Percentiles rank a stretch among this genome's conserved stretches.
These are phyloP conservation scores for Penicillium malachiteum DNA, from an alignment of 495 filamentous ascomycete species.

Conservation along the genomic window DNA sequence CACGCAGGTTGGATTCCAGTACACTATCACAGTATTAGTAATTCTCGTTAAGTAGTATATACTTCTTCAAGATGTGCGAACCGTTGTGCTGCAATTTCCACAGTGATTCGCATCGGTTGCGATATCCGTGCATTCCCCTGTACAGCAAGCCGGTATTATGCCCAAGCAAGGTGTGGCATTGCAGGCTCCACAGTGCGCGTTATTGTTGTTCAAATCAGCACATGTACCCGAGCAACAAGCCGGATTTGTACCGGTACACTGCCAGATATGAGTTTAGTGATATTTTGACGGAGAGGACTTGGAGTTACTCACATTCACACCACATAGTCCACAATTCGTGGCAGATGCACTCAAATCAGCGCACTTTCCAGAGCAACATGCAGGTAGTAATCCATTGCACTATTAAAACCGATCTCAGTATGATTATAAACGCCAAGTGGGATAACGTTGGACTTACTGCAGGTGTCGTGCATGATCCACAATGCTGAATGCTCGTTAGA, in stretches of 20 bases:
- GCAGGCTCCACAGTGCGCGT: constrained; percentile 13
- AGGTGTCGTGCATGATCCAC: constrained; percentile 12
- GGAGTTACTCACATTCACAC: constrained; percentile 3
- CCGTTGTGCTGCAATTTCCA: constrained; percentile 12
- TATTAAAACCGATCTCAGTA: background rate
- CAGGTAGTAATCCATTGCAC: constrained; percentile 15
- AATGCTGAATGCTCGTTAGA: constrained; percentile 4
- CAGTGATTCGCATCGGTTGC: constrained; percentile 13
- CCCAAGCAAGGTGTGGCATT: constrained; percentile 8
- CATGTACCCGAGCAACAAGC: constrained; percentile 17
- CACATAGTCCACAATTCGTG: constrained; percentile 16
- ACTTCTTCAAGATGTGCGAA: background rate
- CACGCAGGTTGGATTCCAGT: constrained; percentile 12
- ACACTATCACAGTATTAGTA: constrained; percentile 4
- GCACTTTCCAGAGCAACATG: constrained; percentile 16
- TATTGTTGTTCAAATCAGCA: constrained; percentile 5
- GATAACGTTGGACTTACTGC: constrained; percentile 2
- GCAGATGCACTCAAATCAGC: constrained; percentile 10
- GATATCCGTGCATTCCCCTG: constrained; percentile 16
- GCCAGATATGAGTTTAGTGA: background rate
- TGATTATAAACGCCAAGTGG: background rate
- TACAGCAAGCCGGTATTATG: constrained; percentile 13
- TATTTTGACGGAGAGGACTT: too few species aligned
- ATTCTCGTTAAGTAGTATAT: background rate
- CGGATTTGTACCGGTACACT: constrained; percentile 14